These are phyloP conservation scores for Dalbergia cochinchinensis DNA, from an alignment of 306 rosid genomes.

Conservation along the genomic window DNA sequence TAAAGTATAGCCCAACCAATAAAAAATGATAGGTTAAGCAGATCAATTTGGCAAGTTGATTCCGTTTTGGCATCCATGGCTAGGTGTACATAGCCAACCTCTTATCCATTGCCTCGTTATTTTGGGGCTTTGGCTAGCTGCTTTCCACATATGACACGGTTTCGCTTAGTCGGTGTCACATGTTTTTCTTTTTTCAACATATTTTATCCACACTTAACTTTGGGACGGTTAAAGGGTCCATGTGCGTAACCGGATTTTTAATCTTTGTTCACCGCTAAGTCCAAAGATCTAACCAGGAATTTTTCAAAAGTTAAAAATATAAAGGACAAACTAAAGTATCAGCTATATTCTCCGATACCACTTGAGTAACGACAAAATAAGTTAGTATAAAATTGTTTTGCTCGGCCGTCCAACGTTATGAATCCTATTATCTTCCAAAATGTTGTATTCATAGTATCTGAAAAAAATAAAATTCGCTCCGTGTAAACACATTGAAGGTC, in stretches of 20 bases:
- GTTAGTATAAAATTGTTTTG: background rate
- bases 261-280: background rate
- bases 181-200: background rate
- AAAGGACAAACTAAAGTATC: background rate
- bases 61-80: too few relatives aligned
- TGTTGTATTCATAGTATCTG: too few relatives aligned
- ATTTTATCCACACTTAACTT: background rate
- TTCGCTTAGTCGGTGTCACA: background rate
- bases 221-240: background rate
- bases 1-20: too few relatives aligned
- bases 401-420: background rate
- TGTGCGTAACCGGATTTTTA: background rate
- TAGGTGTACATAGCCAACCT: too few relatives aligned
- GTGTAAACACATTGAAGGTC: background rate
- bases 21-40: too few relatives aligned
- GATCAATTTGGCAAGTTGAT: too few relatives aligned
- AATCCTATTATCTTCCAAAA: background rate
- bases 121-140: background rate
- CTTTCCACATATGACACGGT: background rate
- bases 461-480: background rate
- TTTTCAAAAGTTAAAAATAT: background rate
- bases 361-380: background rate
- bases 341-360: background rate
- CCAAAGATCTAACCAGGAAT: background rate
- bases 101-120: background rate